phyloP scores from a whole-genome alignment of 2,329 filamentous ascomycete species.

The Ophiostoma tasmaniense region DNA sequence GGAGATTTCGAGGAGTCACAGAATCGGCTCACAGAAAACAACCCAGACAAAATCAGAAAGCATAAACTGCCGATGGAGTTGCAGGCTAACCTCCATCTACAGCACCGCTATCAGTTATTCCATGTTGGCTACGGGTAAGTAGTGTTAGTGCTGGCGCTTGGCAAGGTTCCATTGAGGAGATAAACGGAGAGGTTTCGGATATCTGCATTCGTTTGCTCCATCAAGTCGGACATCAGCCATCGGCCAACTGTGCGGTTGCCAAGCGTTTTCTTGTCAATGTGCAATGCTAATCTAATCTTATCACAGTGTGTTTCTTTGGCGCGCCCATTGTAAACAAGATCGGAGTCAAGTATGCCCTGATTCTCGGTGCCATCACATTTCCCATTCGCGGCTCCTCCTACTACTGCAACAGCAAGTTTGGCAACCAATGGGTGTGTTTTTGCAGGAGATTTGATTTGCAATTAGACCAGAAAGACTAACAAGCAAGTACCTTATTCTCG shows the following conservation, averaged over 20 bases:
- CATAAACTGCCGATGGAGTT: not conserved
- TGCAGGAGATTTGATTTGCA: not conserved
- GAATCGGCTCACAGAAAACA: too few species aligned
- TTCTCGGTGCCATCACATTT: not conserved
- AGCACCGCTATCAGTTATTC: not conserved
- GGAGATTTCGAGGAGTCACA: not conserved
- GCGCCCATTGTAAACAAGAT: not conserved
- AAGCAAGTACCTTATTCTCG: not conserved
- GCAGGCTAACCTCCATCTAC: not conserved
- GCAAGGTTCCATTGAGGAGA: not conserved
- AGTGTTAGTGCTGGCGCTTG: not conserved
- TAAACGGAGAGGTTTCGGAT: not conserved
- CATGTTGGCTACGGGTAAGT: not conserved
- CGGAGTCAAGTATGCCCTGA: not conserved
- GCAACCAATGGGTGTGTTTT: not conserved
- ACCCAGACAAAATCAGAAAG: not conserved
- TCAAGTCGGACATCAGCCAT: not conserved
- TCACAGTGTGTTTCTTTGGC: not conserved
- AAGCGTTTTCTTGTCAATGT: not conserved
- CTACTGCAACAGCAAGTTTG: slow-evolving; percentile 2
- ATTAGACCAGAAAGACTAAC: not conserved
- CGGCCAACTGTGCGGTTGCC: not conserved
- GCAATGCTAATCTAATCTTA: not conserved
- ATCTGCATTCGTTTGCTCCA: not conserved
- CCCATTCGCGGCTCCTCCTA: not conserved